Conservation (phyloP, 345 rosid species). For the Cardamine resedifolia region DNA sequence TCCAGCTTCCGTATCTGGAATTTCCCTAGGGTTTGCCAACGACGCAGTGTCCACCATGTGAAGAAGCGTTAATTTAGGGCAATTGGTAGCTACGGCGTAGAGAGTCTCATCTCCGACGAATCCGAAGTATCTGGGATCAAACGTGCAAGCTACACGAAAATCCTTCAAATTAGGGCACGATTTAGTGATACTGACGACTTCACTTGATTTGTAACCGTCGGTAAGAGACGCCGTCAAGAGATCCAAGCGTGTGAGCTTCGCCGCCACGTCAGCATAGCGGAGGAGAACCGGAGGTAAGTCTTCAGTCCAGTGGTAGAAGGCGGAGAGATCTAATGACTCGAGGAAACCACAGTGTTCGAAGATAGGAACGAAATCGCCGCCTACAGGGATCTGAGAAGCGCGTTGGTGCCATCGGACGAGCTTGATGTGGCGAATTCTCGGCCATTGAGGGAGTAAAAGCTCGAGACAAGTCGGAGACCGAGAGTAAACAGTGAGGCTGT, state of each 20-base stretch:
- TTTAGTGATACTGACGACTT: conserved; percentile 56
- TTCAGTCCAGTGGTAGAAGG: conserved; percentile 88
- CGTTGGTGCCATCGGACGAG: conserved; percentile 91
- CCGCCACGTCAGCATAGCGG: conserved; percentile 45
- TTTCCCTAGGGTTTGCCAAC: conserved; percentile 43
- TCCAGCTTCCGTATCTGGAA: conserved; percentile 53
- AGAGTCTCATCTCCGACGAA: conserved; percentile 77
- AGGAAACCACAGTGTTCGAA: conserved; percentile 55
- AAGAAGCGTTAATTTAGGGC: conserved; percentile 58
- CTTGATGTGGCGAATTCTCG: conserved; percentile 50
- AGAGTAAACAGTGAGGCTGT: conserved; percentile 54
- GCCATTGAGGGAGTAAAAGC: conserved; percentile 70
- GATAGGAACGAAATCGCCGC: conserved; percentile 58
- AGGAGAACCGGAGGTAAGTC: conserved; percentile 80
- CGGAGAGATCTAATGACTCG: conserved; percentile 59
- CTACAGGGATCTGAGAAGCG: conserved; percentile 38
- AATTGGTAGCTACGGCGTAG: conserved; percentile 54
- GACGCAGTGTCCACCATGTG: conserved; percentile 65
- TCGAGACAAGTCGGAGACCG: conserved; percentile 56
- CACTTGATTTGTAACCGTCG: conserved; percentile 76
- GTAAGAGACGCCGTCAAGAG: conserved; percentile 62
- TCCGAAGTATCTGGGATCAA: conserved; percentile 74
- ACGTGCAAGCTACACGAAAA: conserved; percentile 66
- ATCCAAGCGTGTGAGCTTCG: conserved; percentile 52
- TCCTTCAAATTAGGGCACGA: conserved; percentile 59